phyloP scores from a whole-genome alignment of 345 rosid genomes.

The Murraya paniculata region DNA sequence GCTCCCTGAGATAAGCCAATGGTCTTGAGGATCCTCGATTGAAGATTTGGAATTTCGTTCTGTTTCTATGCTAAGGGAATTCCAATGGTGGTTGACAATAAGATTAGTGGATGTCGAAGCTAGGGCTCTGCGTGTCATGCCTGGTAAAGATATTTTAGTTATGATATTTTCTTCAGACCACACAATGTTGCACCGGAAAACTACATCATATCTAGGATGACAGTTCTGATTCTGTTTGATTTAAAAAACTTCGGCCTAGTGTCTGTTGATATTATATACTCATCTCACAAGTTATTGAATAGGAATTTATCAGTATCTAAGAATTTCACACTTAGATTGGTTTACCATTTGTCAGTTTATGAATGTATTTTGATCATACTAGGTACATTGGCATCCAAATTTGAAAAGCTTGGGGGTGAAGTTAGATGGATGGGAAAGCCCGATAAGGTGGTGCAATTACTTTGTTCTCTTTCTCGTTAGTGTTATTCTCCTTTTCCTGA shows the following conservation, averaged over 20 bases:
- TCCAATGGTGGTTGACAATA: constrained; percentile 95
- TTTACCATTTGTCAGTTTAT: neutral
- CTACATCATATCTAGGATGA: neutral
- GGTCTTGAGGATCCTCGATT: constrained; percentile 76
- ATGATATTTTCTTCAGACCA: neutral
- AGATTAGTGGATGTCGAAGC: constrained; percentile 95
- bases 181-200: neutral
- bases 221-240: neutral
- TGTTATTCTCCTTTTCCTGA: neutral
- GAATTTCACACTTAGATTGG: neutral
- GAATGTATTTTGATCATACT: constrained; percentile 1
- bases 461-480: neutral
- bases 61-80: constrained; percentile 56
- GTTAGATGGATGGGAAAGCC: constrained; percentile 99
- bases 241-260: neutral
- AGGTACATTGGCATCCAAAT: constrained; percentile 83
- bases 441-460: constrained; percentile 49
- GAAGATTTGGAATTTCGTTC: constrained; percentile 74
- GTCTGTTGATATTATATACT: neutral
- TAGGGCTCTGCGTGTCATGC: constrained; percentile 76
- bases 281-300: neutral
- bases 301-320: neutral
- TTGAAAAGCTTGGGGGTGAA: constrained; percentile 86
- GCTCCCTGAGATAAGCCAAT: constrained; percentile 50
- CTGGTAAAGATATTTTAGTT: constrained; percentile 49